Evolutionary conservation across 2,329 filamentous ascomycete species (phyloP), one percentile per base, ranked within the genome.

Genomic region (Myrmaecium sp.): DNA sequence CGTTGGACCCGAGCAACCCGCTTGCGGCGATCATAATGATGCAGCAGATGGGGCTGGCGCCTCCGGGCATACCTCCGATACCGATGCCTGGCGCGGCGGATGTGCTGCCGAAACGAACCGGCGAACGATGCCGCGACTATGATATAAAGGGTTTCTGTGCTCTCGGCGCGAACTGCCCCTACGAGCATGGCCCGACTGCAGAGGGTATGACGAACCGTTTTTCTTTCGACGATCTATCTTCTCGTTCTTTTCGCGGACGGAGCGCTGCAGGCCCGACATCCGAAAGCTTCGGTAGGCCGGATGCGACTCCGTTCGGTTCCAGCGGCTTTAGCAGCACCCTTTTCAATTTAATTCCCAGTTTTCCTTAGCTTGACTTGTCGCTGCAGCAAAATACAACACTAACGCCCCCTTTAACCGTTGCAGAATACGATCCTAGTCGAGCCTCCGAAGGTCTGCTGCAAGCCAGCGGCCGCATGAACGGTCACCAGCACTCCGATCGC

Each of bases 111-210:
- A 43, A 28, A 40, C 55, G 38, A 40, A 43, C 32, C 37, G 51
- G 28, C 39, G 54, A 59, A 30, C 60, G 68, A 31, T 84, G 78
- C 42, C 60, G 66, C 30, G 73, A 81, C 45, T 82, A 77, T 39
- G 74, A 81, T 31, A 66, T 55, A 1, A 78, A 78, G 37, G 79
- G 79, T 0, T 80, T 66, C 40, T 84, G 79, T 42, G 62, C 69
- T 5, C 57, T 70, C 20, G 75, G 76, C 3, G 68, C 60, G 38
- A 64, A 61, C 13, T 84, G 79, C 49, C 63, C 59, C 20, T 82
- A 67, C 39, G 70, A 81, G 37, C 79, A 86, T 43, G 69, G 66
- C 6, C 58, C 62, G 14, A 41, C 48, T 14, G 18, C 30, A 21
- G 33, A 36, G 17, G 36, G 38, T 39, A 35, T 17, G 30, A 21